These are phyloP conservation scores for Aspergillus aculeatinus DNA, from an alignment of 2,329 filamentous ascomycete genomes.

Conservation along the genomic window DNA sequence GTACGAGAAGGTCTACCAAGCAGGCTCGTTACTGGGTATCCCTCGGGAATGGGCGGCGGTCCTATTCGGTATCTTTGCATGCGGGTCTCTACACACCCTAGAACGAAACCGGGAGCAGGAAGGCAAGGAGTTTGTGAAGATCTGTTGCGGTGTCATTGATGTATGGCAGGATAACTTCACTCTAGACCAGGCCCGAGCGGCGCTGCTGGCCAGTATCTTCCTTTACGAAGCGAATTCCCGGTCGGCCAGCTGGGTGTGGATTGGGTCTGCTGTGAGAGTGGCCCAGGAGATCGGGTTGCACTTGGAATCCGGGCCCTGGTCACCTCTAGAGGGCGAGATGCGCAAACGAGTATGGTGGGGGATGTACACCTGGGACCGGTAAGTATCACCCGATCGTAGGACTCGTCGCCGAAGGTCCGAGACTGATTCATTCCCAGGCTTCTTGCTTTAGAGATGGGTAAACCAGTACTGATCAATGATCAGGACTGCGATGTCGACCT, in stretches of 20 bases:
- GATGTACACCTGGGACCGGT: conserved; percentile 85
- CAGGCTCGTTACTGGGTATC: conserved; percentile 59
- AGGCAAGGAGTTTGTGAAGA: conserved; percentile 68
- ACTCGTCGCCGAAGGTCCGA: neutral
- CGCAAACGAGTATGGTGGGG: conserved; percentile 90
- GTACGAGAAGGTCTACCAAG: conserved; percentile 73
- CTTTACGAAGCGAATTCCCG: conserved; percentile 83
- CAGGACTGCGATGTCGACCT: conserved; percentile 81
- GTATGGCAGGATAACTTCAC: conserved; percentile 78
- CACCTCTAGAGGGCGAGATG: conserved; percentile 79
- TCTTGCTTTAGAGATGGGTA: conserved; percentile 75
- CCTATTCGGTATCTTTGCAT: conserved; percentile 79
- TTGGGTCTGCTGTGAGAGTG: conserved; percentile 74
- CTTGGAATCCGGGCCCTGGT: conserved; percentile 69
- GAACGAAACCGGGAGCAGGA: conserved; percentile 57
- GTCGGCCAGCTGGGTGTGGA: conserved; percentile 81
- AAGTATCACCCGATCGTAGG: conserved; percentile 25
- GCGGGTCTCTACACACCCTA: conserved; percentile 72
- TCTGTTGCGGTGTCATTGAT: conserved; percentile 68
- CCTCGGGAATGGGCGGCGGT: conserved; percentile 72
- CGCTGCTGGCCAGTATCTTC: conserved; percentile 73
- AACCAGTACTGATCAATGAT: conserved; percentile 80
- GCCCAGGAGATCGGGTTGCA: conserved; percentile 84
- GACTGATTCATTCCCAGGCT: conserved; percentile 47
- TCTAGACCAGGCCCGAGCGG: conserved; percentile 71